A percentile compares a stretch with the other conserved stretches of the same genome.
phyloP scores from a whole-genome alignment of 805 yeast species.

The Candida chilensis region DNA sequence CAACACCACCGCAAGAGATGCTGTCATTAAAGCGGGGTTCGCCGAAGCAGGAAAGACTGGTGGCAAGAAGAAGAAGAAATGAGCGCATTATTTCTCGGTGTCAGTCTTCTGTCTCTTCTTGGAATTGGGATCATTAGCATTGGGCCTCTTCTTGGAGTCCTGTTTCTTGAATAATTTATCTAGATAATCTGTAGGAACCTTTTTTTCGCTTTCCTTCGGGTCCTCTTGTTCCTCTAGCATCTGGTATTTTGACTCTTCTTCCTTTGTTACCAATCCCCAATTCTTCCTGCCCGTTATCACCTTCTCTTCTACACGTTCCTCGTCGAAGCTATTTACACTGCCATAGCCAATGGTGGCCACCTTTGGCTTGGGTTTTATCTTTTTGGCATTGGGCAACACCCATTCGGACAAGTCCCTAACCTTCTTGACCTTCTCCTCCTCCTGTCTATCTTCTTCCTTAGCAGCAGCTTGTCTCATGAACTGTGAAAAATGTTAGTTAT shows the following conservation, averaged over 20 bases:
- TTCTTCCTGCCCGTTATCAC: no score
- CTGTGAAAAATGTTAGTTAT: no score
- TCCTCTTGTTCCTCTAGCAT: slow-evolving; percentile 4
- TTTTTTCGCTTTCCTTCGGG: slow-evolving; percentile 6
- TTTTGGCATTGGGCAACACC: slow-evolving; percentile 26
- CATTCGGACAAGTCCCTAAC: slow-evolving; percentile 45
- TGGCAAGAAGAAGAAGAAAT: slow-evolving; percentile 17
- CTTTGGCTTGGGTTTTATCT: slow-evolving; percentile 15
- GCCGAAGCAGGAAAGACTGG: slow-evolving; percentile 13
- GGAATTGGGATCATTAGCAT: slow-evolving; percentile 7
- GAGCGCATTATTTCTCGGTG: no score
- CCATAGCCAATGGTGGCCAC: slow-evolving; percentile 31
- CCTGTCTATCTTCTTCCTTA: slow-evolving; percentile 17
- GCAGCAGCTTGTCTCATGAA: slow-evolving; percentile 43
- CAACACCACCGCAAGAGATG: slow-evolving; percentile 82
- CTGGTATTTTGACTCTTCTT: slow-evolving; percentile 1
- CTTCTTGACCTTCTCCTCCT: slow-evolving; percentile 22
- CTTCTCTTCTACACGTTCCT: no score
- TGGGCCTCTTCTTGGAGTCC: slow-evolving; percentile 4
- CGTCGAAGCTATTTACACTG: slow-evolving; percentile 19
- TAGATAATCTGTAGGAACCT: slow-evolving; percentile 4
- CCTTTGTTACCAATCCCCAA: slow-evolving; percentile 6
- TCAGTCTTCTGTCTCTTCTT: slow-evolving; percentile 7
- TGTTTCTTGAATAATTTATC: slow-evolving; percentile 4
- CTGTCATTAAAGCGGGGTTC: slow-evolving; percentile 58